Conservation (phyloP, 2,329 filamentous ascomycete species). For the Talaromyces albobiverticillius region DNA sequence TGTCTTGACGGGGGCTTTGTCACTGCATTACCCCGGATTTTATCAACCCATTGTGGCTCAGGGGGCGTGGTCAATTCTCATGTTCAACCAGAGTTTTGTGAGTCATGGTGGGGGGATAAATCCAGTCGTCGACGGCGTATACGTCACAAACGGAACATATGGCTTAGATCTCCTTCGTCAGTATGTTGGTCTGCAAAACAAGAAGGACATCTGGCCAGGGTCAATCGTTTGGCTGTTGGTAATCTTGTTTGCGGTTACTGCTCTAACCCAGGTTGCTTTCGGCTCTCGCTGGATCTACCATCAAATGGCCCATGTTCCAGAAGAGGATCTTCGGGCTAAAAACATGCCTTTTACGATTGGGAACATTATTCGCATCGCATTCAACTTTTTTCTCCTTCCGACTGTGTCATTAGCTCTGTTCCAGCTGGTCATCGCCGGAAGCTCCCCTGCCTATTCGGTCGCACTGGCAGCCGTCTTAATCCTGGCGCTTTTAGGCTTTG, state of each 20-base stretch:
- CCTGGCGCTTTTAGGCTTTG: slow-evolving; percentile 68
- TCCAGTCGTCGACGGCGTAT: slow-evolving; percentile 79
- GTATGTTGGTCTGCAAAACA: slow-evolving; percentile 72
- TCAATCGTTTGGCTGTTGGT: slow-evolving; percentile 89
- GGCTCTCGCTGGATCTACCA: slow-evolving; percentile 72
- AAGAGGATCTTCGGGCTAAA: slow-evolving; percentile 86
- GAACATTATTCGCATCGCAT: slow-evolving; percentile 78
- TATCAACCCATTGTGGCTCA: slow-evolving; percentile 90
- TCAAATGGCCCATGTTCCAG: slow-evolving; percentile 65
- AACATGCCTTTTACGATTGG: slow-evolving; percentile 84
- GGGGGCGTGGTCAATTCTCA: slow-evolving; percentile 79
- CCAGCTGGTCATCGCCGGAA: slow-evolving; percentile 73
- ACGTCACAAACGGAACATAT: slow-evolving; percentile 72
- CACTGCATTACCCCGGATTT: slow-evolving; percentile 86
- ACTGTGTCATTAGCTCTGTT: slow-evolving; percentile 85
- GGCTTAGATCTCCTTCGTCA: slow-evolving; percentile 78
- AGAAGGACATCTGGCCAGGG: slow-evolving; percentile 84
- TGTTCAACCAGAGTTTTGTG: slow-evolving; percentile 91
- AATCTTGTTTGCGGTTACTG: slow-evolving; percentile 65
- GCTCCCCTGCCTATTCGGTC: slow-evolving; percentile 68
- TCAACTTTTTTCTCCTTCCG: slow-evolving; percentile 89
- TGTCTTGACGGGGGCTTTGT: slow-evolving; percentile 80
- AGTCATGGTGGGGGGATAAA: slow-evolving; percentile 63
- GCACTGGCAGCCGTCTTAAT: slow-evolving; percentile 74
- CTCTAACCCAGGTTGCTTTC: slow-evolving; percentile 75